Evolutionary conservation across 2,329 filamentous ascomycete species (phyloP).

Genomic region (Falciphora oryzae): DNA sequence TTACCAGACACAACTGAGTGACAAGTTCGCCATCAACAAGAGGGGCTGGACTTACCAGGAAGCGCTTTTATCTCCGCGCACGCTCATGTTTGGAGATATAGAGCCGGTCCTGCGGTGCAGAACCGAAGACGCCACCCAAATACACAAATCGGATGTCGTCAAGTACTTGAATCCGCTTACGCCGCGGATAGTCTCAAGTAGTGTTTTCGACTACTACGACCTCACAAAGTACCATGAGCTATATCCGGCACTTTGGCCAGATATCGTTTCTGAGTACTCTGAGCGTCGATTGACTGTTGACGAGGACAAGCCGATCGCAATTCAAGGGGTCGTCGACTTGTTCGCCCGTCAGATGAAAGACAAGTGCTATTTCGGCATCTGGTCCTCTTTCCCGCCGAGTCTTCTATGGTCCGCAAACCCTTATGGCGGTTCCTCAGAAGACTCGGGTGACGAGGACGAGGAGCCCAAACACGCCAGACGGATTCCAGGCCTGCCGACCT

Average conservation of each 20-base stretch:
- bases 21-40: not conserved
- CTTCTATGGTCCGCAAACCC: no score
- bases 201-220: no score
- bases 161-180: not conserved
- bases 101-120: not conserved
- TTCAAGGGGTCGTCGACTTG: not conserved
- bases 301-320: not conserved
- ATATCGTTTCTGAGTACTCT: not conserved
- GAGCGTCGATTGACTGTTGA: accelerated
- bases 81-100: not conserved
- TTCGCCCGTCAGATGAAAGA: not conserved
- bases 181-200: no score
- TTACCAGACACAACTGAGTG: not conserved
- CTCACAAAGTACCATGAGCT: no score
- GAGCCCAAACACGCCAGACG: not conserved
- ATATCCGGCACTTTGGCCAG: no score
- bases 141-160: not conserved
- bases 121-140: not conserved
- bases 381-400: not conserved
- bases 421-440: no score
- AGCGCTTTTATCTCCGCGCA: not conserved
- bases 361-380: not conserved
- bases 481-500: not conserved
- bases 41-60: not conserved
- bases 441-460: no score